phyloP scores from a whole-genome alignment of 2,329 filamentous ascomycete genomes.

The Thielaviopsis ethacetica region DNA sequence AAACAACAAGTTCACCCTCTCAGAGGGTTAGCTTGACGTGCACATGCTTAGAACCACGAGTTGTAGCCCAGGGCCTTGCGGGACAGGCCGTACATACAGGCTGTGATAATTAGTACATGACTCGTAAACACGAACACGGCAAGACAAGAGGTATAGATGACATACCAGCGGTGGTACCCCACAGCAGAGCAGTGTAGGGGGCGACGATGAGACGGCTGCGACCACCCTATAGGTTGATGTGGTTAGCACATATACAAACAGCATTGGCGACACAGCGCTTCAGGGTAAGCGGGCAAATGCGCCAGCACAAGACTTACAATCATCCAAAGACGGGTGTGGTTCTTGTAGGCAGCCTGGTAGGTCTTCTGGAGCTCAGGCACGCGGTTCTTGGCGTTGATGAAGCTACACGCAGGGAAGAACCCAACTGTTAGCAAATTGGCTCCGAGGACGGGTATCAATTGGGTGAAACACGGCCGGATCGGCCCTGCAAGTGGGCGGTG shows the following conservation, averaged over 20 bases:
- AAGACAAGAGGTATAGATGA: conserved; percentile 13
- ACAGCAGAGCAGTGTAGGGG: conserved; percentile 51
- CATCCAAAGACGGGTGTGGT: conserved; percentile 55
- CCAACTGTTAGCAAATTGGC: neutral
- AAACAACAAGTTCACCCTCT: neutral
- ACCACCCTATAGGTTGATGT: conserved; percentile 31
- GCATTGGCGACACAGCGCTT: neutral
- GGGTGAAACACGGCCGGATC: neutral
- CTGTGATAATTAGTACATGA: conserved; percentile 21
- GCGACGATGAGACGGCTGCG: conserved; percentile 49
- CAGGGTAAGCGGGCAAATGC: neutral
- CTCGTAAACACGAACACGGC: neutral
- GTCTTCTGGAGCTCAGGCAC: conserved; percentile 59
- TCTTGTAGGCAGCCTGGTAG: conserved; percentile 58
- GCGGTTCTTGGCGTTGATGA: conserved; percentile 59
- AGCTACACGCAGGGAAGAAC: conserved; percentile 20
- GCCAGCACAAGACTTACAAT: conserved; percentile 43
- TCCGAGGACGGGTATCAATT: neutral
- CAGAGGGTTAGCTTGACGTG: neutral
- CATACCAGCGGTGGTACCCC: conserved; percentile 46
- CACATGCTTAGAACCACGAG: conserved; percentile 48
- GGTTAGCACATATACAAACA: conserved; percentile 7
- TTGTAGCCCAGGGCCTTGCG: conserved; percentile 64
- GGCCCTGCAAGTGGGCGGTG: neutral
- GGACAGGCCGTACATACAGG: conserved; percentile 52